Base-by-base conservation (phyloP, 2,329 filamentous ascomycete species). In the Alternaria ventricosa region DNA sequence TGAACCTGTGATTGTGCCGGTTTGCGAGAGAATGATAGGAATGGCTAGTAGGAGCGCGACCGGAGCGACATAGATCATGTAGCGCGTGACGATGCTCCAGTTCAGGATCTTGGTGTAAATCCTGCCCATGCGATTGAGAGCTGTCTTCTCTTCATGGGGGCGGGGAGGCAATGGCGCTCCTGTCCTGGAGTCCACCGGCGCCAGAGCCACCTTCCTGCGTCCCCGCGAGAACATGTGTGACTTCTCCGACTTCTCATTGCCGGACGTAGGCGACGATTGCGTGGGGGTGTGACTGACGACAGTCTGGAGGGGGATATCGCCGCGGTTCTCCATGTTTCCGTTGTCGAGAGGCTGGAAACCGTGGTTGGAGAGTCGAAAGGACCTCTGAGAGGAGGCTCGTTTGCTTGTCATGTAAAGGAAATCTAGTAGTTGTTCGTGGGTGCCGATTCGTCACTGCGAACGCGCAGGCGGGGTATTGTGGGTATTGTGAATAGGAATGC, bases 1-100 rank as follows among this genome's bases (percentile, higher is more conserved):
- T 27, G 78, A 36, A 73, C 83, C 69, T 11, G 65, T 72, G 22
- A 71, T 74, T 5, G 54, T 64, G n/a, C 67, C 65, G 0, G 85
- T 87, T 6, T 85, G 85, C n/a, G 87, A 87, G 15, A 90, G 80
- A 63, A 90, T 86, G 67, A 90, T 89, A 6, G 88, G 88, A 44
- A 90, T 82, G 2, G 88, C 87, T 60, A 90, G 83, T n/a, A 87
- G 68, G 6, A 85, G 61, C 5, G 85, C 87, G 45, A 90, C 64
- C 0, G 88, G 88, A 23, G 85, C 75, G 25, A 90, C 86, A 69
- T 89, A 90, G 64, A 90, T 82, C 73, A 90, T 83, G 73, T 90
- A 90, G 50, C 88, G 83, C 51, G 87, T 89, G 70, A 90, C 70
- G 65, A 90, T 85, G 59, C 87, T 89, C 78, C 87, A 89, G 71